phyloP scores from a whole-genome alignment of 2,329 filamentous ascomycete genomes.

The Amesomyces nigricolor region DNA sequence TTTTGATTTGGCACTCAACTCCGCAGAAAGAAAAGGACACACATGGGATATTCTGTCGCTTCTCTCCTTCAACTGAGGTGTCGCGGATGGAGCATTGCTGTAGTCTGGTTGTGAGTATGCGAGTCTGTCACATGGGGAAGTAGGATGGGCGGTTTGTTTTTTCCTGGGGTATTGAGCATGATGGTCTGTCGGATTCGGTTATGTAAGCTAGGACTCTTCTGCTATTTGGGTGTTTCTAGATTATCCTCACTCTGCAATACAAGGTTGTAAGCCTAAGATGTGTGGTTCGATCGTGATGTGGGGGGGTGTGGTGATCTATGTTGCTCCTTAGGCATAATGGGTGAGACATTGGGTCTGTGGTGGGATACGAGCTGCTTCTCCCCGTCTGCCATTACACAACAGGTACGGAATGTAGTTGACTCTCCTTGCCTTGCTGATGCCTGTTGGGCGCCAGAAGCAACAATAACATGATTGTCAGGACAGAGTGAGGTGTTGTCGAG shows the following conservation, averaged over 20 bases:
- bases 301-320: not conserved
- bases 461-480: not conserved
- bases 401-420: not conserved
- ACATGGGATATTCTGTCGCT: not conserved
- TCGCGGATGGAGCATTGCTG: too few species aligned
- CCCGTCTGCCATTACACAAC: not conserved
- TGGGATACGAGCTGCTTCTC: not conserved
- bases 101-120: too few species aligned
- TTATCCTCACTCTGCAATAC: constrained; percentile 11
- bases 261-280: not conserved
- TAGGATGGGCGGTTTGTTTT: not conserved
- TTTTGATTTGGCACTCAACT: too few species aligned
- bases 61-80: not conserved
- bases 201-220: constrained; percentile 2
- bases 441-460: not conserved
- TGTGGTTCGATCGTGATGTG: not conserved
- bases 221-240: not conserved
- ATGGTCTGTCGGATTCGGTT: constrained; percentile 1
- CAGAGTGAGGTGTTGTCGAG: too few species aligned
- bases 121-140: too few species aligned
- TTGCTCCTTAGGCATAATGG: too few species aligned
- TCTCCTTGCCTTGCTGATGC: not conserved
- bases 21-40: not conserved
- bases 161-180: not conserved
- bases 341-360: not conserved